These are phyloP conservation scores for Pezicula radicicola DNA, from an alignment of 2,329 filamentous ascomycete genomes.

Conservation along the genomic window DNA sequence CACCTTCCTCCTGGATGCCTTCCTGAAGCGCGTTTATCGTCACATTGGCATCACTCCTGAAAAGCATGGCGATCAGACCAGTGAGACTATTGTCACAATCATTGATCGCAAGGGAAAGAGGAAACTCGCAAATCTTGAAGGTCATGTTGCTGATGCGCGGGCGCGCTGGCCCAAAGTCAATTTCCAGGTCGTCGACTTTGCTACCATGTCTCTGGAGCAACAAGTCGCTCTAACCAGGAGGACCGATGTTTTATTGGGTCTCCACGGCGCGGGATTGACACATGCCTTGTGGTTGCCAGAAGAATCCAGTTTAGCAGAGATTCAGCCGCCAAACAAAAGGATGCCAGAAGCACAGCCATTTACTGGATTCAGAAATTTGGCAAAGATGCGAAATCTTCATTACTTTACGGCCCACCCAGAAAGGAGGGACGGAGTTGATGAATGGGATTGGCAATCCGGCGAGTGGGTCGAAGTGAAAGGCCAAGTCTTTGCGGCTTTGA, in stretches of 20 bases:
- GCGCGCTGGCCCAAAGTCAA: conserved; percentile 12
- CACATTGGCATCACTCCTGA: conserved; percentile 7
- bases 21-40: conserved; percentile 10
- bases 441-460: conserved; percentile 14
- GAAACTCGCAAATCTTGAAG: conserved; percentile 14
- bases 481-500: conserved; percentile 13
- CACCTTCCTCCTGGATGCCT: conserved; percentile 11
- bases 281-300: conserved; percentile 22
- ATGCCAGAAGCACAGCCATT: conserved; percentile 1
- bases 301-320: conserved; percentile 16
- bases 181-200: conserved; percentile 18
- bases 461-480: conserved; percentile 17
- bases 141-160: conserved; percentile 9
- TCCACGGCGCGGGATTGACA: conserved; percentile 23
- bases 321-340: conserved; percentile 4
- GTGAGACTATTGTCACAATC: conserved; percentile 15
- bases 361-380: conserved; percentile 8
- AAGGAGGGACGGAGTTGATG: conserved; percentile 1
- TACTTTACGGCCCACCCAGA: conserved; percentile 11
- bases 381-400: conserved; percentile 6
- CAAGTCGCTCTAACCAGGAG: conserved; percentile 17
- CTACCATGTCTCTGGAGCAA: conserved; percentile 12
- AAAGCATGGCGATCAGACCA: neutral
- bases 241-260: conserved; percentile 21
- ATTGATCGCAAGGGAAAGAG: conserved; percentile 17